These are phyloP conservation scores for Raffaelea ambrosiae DNA, from an alignment of 2,329 filamentous ascomycete species.

Conservation along the genomic window DNA sequence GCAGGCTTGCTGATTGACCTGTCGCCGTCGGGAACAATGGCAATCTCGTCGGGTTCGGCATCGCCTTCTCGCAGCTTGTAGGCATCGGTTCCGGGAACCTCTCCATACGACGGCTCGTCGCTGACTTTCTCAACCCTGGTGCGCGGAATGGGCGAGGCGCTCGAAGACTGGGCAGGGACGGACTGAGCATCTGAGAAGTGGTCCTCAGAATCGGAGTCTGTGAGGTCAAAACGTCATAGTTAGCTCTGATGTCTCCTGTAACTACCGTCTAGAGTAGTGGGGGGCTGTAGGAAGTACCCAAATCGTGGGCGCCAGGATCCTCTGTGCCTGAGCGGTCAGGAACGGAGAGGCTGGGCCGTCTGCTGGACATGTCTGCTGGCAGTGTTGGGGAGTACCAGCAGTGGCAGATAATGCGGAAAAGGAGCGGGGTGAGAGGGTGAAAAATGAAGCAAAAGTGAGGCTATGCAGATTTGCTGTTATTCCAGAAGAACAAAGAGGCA, in stretches of 20 bases:
- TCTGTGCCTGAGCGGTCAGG: conserved; percentile 32
- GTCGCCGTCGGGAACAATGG: conserved; percentile 30
- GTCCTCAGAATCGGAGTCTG: conserved; percentile 56
- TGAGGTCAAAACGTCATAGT: conserved; percentile 13
- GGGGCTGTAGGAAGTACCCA: conserved; percentile 32
- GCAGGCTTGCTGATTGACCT: background rate
- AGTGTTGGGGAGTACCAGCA: background rate
- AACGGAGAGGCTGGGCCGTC: conserved; percentile 28
- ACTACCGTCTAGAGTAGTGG: background rate
- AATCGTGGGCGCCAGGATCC: conserved; percentile 52
- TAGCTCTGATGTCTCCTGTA: conserved; percentile 4
- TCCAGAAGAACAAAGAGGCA: too few species aligned
- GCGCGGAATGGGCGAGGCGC: conserved; percentile 45
- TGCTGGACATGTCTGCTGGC: conserved; percentile 19
- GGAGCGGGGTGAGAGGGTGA: background rate
- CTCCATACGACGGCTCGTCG: conserved; percentile 48
- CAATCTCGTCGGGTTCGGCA: conserved; percentile 53
- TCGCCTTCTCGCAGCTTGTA: conserved; percentile 48
- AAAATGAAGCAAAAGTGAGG: background rate
- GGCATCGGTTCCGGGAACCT: conserved; percentile 53
- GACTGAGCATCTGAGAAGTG: conserved; percentile 62
- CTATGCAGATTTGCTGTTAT: background rate
- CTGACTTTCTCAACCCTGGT: conserved; percentile 52
- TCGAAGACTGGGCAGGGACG: conserved; percentile 30
- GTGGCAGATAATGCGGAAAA: background rate